Base-by-base conservation (phyloP, 2,329 filamentous ascomycete genomes). In the Elsinoe arachidis region DNA sequence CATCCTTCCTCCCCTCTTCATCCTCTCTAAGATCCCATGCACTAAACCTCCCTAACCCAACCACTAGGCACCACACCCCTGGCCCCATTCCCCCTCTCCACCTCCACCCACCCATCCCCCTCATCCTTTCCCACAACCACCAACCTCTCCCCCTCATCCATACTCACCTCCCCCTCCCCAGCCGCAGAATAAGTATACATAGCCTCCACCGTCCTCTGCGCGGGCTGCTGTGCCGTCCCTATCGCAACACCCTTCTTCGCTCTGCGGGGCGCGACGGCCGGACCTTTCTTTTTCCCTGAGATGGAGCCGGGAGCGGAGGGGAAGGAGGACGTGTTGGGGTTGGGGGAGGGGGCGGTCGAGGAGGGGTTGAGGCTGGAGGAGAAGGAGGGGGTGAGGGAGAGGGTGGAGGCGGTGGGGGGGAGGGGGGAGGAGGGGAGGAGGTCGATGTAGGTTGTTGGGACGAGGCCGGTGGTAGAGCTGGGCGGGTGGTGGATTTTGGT, bases 91-190 rank as follows among this genome's bases (percentile, higher is more conserved):
- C 62, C 65, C 72, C 89, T 90, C 75, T 97, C 93, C 15, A 99
- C 93, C 74, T 97, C 93, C 26, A 86, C 89, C 93, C 93, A 99
- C 0, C 93, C 93, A 74, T 97, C 93, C 1, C 93, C 93, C 0
- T 85, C 81, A 68, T 97, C 92, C 58, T 88, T 85, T 66, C 85
- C 90, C 60, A 96, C 84, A 33, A 99, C 77, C 38, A 99, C 90
- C 66, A 99, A 95, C 54, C 85, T 81, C 72, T 99, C 93, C 0
- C 93, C 93, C 72, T 95, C 92, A 0, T 71, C 70, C 89, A 99
- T 99, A 66, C 80, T 90, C 71, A 92, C 90, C 73, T 99, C 93
- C 6, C 83, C 81, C 5, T 95, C 89, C 63, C 84, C 90, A 65
- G 90, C 85, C 15, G 92, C 90, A 54, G 85, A 79, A 70, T 99